These are phyloP conservation scores for Tylopilus subfusipes DNA, from an alignment of 768 basidiomycete species.

Conservation along the genomic window DNA sequence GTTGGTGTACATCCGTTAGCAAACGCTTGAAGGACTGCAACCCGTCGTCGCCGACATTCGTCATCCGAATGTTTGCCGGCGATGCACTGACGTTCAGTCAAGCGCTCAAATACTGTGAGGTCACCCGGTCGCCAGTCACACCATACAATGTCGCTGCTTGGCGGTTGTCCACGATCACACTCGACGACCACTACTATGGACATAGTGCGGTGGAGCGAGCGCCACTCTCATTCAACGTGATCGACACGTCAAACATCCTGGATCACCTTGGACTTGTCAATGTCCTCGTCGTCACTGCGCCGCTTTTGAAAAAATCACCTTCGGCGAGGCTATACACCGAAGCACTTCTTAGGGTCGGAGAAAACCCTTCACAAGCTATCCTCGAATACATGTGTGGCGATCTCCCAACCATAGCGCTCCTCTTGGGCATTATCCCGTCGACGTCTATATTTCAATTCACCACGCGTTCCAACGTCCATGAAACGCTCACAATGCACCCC, in stretches of 20 bases:
- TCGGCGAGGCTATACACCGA: slow-evolving; percentile 30
- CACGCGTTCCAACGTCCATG: slow-evolving; percentile 24
- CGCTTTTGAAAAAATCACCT: slow-evolving; percentile 18
- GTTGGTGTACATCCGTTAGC: slow-evolving; percentile 22
- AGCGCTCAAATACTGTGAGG: slow-evolving; percentile 15
- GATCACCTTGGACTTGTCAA: slow-evolving; percentile 29
- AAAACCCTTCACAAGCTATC: slow-evolving; percentile 11
- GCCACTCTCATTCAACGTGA: slow-evolving; percentile 29
- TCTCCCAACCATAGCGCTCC: slow-evolving; percentile 22
- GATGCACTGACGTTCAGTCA: slow-evolving; percentile 27
- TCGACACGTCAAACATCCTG: slow-evolving; percentile 30
- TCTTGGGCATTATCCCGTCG: slow-evolving; percentile 25
- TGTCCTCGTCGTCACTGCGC: slow-evolving; percentile 20
- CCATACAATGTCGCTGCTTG: slow-evolving; percentile 24
- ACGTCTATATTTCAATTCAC: slow-evolving; percentile 21
- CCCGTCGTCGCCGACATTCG: slow-evolving; percentile 16
- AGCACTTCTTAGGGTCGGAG: slow-evolving; percentile 15
- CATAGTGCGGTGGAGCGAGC: slow-evolving; percentile 6
- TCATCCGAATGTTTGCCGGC: slow-evolving; percentile 29
- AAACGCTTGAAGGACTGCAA: slow-evolving; percentile 11
- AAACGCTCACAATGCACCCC: slow-evolving; percentile 3
- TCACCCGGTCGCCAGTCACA: slow-evolving; percentile 7
- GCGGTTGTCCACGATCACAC: slow-evolving; percentile 18
- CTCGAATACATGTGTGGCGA: slow-evolving; percentile 23
- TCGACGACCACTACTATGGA: slow-evolving; percentile 22